These are phyloP conservation scores for Trametes sp. DNA, from an alignment of 1,284 basidiomycete genomes.

Conservation along the genomic window DNA sequence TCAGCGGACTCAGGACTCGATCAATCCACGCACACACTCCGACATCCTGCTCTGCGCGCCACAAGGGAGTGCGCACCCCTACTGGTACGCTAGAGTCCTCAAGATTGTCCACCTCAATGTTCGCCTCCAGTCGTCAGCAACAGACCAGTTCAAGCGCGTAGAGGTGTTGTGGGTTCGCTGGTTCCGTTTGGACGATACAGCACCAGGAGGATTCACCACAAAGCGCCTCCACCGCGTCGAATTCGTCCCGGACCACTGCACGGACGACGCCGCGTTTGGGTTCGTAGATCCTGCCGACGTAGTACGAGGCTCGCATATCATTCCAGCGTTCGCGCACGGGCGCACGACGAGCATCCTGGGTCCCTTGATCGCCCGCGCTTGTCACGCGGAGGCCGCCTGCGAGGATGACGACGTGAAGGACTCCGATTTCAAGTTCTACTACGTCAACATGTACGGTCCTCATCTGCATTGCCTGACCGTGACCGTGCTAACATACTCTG, in stretches of 20 bases:
- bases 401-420: not conserved
- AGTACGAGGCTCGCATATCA: slow-evolving; percentile 46
- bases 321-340: slow-evolving; percentile 44
- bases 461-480: not conserved
- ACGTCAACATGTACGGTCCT: slow-evolving; percentile 15
- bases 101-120: slow-evolving; percentile 39
- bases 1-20: slow-evolving; percentile 44
- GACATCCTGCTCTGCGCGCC: slow-evolving; percentile 46
- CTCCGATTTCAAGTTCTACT: slow-evolving; percentile 12
- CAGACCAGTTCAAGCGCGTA: slow-evolving; percentile 23
- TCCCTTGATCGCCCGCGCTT: slow-evolving; percentile 32
- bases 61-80: slow-evolving; percentile 19
- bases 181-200: slow-evolving; percentile 36
- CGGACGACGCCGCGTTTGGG: slow-evolving; percentile 45
- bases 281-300: slow-evolving; percentile 49
- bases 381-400: not conserved
- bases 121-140: not conserved
- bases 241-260: slow-evolving; percentile 36
- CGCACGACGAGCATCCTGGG: slow-evolving; percentile 31
- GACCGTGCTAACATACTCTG: not conserved
- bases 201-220: slow-evolving; percentile 27
- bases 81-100: slow-evolving; percentile 34
- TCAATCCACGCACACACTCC: slow-evolving; percentile 44
- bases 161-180: slow-evolving; percentile 49
- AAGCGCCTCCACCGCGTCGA: slow-evolving; percentile 42